Evolutionary conservation across 192 early-diverging fungal species (phyloP), one percentile per base, ranked within the genome.

Genomic region (Coemansia asiatica): DNA sequence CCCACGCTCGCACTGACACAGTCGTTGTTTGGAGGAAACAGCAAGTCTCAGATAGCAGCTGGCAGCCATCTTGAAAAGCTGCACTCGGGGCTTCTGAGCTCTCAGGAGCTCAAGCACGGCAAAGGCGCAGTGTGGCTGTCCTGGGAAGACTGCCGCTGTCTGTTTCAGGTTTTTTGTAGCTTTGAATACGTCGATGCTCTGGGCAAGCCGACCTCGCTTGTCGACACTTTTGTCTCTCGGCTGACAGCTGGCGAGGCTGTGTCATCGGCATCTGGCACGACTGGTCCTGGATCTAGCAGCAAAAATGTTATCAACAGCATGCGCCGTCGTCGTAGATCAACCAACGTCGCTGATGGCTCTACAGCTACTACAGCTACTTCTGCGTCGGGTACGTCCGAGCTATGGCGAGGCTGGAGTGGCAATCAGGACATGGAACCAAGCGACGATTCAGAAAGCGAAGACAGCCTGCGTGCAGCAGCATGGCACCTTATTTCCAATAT

Each of bases 71-170:
- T 62, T 31, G 63, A 68, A 19, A 60, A 61, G 48, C 40, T 81
- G 15, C 61, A 74, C 35, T 49, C 63, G 15, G 49, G 23, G 61
- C 47, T 69, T 56, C 51, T 68, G 21, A 61, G 23, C 12, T 16
- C 44, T 0, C 27, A 48, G 46, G 64, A 56, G 16, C 25, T 27
- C 60, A 55, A 19, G 22, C 29, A 36, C 1, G 40, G 40, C 23
- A 49, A 64, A 13, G 67, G 55, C 19, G 67, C 72, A 60, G 70
- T 81, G 21, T 81, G 79, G 73, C 79, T 81, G 53, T 58, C 73
- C 8, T 81, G 79, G 79, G 70, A 69, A 63, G 79, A 81, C 36
- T 75, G 73, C 56, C 73, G 74, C 3, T 46, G 74, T 9, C 61
- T 81, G 26, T 61, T 54, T 44, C 60, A 63, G 19, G 70, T 70